A percentile compares a stretch with the other conserved stretches of the same genome.
These are phyloP conservation scores for Botrytis squamosa DNA, from an alignment of 2,329 filamentous ascomycete species.

Conservation along the genomic window DNA sequence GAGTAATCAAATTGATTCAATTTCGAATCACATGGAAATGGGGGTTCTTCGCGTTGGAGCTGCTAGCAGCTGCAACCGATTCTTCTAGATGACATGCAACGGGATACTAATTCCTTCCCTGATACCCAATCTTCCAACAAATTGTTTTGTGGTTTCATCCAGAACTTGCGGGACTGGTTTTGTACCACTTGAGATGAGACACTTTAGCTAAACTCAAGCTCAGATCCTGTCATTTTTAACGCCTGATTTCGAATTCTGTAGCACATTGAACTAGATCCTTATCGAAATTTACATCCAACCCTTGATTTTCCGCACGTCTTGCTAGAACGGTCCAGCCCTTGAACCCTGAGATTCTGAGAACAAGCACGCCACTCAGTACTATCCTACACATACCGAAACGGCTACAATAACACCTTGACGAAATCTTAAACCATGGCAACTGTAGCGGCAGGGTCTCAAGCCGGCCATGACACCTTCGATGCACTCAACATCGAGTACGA, in stretches of 20 bases:
- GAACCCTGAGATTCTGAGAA: not conserved
- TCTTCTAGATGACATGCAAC: not conserved
- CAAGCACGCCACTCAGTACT: not conserved
- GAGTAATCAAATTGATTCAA: not conserved
- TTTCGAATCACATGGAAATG: not conserved
- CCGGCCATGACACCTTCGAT: conserved; percentile 29
- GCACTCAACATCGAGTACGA: conserved; percentile 21
- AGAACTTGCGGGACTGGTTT: not conserved
- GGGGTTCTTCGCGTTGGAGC: not conserved
- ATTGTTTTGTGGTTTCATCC: not conserved
- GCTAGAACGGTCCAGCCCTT: not conserved
- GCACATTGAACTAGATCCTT: not conserved
- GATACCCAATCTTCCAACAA: not conserved
- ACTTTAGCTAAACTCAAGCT: not conserved
- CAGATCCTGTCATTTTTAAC: not conserved
- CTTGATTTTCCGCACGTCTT: not conserved
- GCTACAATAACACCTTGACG: not conserved
- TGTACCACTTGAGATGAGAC: not conserved
- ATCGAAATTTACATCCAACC: not conserved
- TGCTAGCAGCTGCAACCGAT: not conserved
- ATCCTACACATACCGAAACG: no score
- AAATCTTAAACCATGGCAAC: conserved; percentile 10
- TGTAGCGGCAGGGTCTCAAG: conserved; percentile 26
- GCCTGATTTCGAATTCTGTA: not conserved
- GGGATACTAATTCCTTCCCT: not conserved